Base-by-base conservation (phyloP, 805 yeast species). In the Wickerhamomyces silvicola region DNA sequence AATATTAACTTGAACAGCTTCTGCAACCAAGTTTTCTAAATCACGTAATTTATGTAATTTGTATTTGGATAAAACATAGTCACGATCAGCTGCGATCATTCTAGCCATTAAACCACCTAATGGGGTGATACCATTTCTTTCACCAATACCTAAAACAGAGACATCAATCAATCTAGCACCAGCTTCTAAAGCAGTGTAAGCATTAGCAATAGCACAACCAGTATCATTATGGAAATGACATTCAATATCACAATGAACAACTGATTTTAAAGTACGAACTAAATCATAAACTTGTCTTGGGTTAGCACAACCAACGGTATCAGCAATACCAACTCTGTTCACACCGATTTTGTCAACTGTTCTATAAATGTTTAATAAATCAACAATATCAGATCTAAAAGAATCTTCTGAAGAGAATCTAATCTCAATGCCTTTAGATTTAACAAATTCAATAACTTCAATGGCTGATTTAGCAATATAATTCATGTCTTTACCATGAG, bases 211-310 rank as follows among this genome's bases (percentile, higher is more conserved):
- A 45, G 98, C 96, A 70, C 97, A 92, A 42, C 98, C 98, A 21
- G 98, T 90, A 62, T 90, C 98, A 60, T 90, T 85, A 68, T 90
- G 98, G 84, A 90, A 92, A 62, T 90, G 98, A 61, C 96, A 85
- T 68, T 90, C 98, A 52, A 90, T 88, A 59, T 90, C 98, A 69
- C 97, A 90, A 22, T 84, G 80, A 30, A 90, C 97, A 31, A 90
- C 95, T 10, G 88, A 78, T 64, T 79, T 85, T 60, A 90, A 76
- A 27, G 98, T 92, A 56, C 94, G 80, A 42, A 90, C 92, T 49
- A 90, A 75, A 67, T 90, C 98, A 62, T 90, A 90, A 38, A 90
- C 98, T 66, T 92, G 97, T 67, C 98, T 80, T 52, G 98, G 98
- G 70, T 90, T 90, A 45, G 98, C 98, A 61, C 97, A 82, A 30